phyloP scores from a whole-genome alignment of 1,139 yeast species.

The Kodamaea sp. region DNA sequence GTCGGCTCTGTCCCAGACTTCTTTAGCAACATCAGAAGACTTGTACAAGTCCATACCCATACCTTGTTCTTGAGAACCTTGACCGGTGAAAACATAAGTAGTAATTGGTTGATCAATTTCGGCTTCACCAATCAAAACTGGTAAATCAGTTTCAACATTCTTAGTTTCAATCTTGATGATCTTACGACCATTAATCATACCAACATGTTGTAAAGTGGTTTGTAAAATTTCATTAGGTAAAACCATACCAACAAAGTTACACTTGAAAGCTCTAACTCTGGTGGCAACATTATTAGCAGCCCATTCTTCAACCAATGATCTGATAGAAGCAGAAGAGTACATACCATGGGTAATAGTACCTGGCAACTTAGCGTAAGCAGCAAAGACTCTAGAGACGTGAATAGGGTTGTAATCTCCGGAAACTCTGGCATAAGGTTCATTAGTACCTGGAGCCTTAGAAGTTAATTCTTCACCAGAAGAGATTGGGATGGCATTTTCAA shows the following conservation, averaged over 20 bases:
- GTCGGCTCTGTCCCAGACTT: slow-evolving; percentile 98
- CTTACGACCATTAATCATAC: slow-evolving; percentile 99
- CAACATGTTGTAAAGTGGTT: slow-evolving; percentile 89
- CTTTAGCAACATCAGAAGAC: slow-evolving; percentile 85
- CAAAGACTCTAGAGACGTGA: slow-evolving; percentile 93
- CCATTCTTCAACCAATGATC: slow-evolving; percentile 95
- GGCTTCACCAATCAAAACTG: slow-evolving; percentile 90
- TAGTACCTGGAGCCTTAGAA: slow-evolving; percentile 77
- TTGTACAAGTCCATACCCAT: slow-evolving; percentile 99
- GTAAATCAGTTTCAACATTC: slow-evolving; percentile 71
- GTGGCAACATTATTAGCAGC: slow-evolving; percentile 97
- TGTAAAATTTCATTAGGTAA: slow-evolving; percentile 89
- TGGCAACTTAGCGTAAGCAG: slow-evolving; percentile 87
- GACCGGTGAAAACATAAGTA: slow-evolving; percentile 97
- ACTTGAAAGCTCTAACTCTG: slow-evolving; percentile 92
- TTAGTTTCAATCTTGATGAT: slow-evolving; percentile 87
- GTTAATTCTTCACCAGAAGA: slow-evolving; percentile 71
- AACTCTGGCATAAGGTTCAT: slow-evolving; percentile 94
- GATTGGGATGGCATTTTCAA: slow-evolving; percentile 88
- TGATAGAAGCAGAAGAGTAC: slow-evolving; percentile 95
- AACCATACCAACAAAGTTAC: slow-evolving; percentile 94
- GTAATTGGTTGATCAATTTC: slow-evolving; percentile 98
- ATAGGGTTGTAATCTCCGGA: slow-evolving; percentile 99
- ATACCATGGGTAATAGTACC: slow-evolving; percentile 99
- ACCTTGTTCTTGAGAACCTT: slow-evolving; percentile 99